These are phyloP conservation scores for Lachancea waltii DNA, from an alignment of 805 yeast genomes.

Conservation along the genomic window DNA sequence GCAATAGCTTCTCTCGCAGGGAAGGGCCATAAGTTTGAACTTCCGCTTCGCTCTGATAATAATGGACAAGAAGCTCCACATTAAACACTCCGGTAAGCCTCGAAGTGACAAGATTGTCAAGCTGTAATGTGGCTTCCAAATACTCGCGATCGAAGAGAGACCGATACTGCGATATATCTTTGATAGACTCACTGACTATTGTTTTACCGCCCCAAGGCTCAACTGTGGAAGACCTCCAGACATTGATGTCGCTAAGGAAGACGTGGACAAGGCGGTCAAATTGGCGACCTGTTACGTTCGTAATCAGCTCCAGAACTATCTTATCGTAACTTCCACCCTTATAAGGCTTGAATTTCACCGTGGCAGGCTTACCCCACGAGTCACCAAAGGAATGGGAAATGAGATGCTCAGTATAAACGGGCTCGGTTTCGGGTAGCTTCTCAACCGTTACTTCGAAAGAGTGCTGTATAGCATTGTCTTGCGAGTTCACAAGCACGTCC, in stretches of 20 bases:
- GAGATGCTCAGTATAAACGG: constrained; percentile 36
- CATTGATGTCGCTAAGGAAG: constrained; percentile 52
- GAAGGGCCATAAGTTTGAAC: not conserved
- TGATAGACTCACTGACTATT: constrained; percentile 44
- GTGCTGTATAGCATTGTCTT: not conserved
- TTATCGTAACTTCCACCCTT: constrained; percentile 41
- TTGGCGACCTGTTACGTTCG: constrained; percentile 52
- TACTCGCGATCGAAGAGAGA: constrained; percentile 40
- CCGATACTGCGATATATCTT: constrained; percentile 57
- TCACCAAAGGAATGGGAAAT: constrained; percentile 47
- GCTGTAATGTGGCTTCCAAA: constrained; percentile 45
- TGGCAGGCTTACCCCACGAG: constrained; percentile 55
- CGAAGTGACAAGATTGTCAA: constrained; percentile 55
- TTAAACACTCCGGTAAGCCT: constrained; percentile 56
- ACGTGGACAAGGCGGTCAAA: constrained; percentile 62
- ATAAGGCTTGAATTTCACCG: constrained; percentile 40
- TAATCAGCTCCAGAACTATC: constrained; percentile 47
- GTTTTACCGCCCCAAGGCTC: constrained; percentile 53
- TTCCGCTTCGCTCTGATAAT: constrained; percentile 30
- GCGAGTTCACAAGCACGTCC: not conserved
- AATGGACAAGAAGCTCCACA: constrained; percentile 45
- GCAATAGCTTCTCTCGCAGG: constrained; percentile 7
- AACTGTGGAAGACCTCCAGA: constrained; percentile 82
- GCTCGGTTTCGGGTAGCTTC: constrained; percentile 20
- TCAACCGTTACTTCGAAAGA: constrained; percentile 13